phyloP scores from a whole-genome alignment of 805 yeast genomes.

The Scheffersomyces stipitis region DNA sequence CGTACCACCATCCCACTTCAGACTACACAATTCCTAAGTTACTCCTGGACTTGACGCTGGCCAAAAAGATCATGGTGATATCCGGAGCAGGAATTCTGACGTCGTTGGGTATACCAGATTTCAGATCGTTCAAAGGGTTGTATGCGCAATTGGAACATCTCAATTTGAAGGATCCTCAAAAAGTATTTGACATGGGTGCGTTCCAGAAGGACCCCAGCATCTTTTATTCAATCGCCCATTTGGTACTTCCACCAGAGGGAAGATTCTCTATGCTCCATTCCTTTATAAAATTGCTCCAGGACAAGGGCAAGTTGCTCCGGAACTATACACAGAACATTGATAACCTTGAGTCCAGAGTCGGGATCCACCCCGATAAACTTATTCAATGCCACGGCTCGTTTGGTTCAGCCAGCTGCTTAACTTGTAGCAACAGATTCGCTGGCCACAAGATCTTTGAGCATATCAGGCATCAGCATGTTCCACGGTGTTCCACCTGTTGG shows the following conservation, averaged over 20 bases:
- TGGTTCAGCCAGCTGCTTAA: slow-evolving; percentile 69
- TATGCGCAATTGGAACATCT: slow-evolving; percentile 66
- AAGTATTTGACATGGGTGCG: slow-evolving; percentile 74
- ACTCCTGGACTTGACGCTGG: slow-evolving; percentile 11
- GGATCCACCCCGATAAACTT: slow-evolving; percentile 52
- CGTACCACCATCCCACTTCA: background rate
- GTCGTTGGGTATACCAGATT: slow-evolving; percentile 87
- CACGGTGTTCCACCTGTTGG: slow-evolving; percentile 52
- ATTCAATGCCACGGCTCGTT: slow-evolving; percentile 87
- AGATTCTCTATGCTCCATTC: slow-evolving; percentile 38
- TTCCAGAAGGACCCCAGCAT: slow-evolving; percentile 75
- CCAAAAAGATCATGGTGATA: slow-evolving; percentile 59
- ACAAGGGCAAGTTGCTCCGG: slow-evolving; percentile 36
- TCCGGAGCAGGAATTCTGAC: slow-evolving; percentile 96
- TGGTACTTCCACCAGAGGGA: slow-evolving; percentile 64
- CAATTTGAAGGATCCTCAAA: slow-evolving; percentile 85
- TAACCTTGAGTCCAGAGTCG: slow-evolving; percentile 48
- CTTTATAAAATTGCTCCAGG: slow-evolving; percentile 37
- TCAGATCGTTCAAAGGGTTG: slow-evolving; percentile 84
- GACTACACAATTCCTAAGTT: slow-evolving; percentile 13
- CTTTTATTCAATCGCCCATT: slow-evolving; percentile 83
- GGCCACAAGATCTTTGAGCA: slow-evolving; percentile 48
- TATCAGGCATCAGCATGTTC: slow-evolving; percentile 48
- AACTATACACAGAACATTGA: slow-evolving; percentile 48
- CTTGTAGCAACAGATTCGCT: slow-evolving; percentile 60